Evolutionary conservation across 495 filamentous ascomycete genomes (phyloP), one percentile per base, ranked within the genome.

Genomic region (Neurospora sp.): DNA sequence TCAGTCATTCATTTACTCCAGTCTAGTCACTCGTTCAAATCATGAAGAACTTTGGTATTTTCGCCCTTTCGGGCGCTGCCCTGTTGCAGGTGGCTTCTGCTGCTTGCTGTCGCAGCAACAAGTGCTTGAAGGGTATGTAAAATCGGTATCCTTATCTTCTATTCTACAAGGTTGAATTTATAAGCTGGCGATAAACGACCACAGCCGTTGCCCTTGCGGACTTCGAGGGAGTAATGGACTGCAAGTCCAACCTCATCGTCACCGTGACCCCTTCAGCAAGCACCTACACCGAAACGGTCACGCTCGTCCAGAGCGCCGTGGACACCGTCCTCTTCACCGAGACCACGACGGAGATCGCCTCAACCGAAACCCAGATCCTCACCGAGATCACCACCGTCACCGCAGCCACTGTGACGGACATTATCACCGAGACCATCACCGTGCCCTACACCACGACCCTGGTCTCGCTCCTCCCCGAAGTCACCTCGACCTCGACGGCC

Each of bases 11-110:
- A 18, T 70, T 73, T 53, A 37, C 53, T 61, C 22, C 53, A 20
- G 39, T 31, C 20, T 47, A 45, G 71, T 27, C 71, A 70, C 41
- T 73, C 71, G 31, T 70, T 73, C 47, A n/a, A 73, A 70, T 39
- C 41, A 73, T 73, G 71, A 73, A 70, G 65, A 73, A 70, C 35
- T 18, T 69, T 68, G 65, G 71, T 10, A 12, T 73, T 53, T 42
- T 47, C 39, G 65, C 68, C 35, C 47, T 73, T 35, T 45, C 71
- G 65, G 71, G 71, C 12, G 41, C 39, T 44, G 65, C 65, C 41
- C 22, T 73, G 39, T 39, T 73, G 31, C 71, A 73, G 22, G 27
- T 6, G 31, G 71, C 31, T 16, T 37, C 40, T 3, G 71, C 71
- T 47, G 39, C 40, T 70, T 73, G 68, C 20, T 73, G 71, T 27